phyloP scores from a whole-genome alignment of 345 rosid species.

The Hirschfeldia incana region DNA sequence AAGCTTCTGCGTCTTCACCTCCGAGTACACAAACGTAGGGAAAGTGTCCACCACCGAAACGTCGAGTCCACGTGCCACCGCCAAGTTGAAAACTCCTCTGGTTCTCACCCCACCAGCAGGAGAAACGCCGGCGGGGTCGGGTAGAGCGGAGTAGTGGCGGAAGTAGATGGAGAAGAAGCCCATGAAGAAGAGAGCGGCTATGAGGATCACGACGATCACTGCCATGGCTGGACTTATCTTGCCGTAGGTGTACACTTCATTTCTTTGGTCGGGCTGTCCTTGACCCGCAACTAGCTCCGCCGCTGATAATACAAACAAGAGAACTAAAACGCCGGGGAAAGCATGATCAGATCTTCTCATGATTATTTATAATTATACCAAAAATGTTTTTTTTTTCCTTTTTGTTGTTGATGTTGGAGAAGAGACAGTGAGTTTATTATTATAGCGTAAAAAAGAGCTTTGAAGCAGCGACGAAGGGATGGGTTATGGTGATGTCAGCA shows the following conservation, averaged over 20 bases:
- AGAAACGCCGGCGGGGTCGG: constrained; percentile 26
- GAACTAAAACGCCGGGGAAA: constrained; percentile 20
- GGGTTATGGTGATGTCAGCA: constrained; percentile 27
- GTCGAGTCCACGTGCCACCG: constrained; percentile 63
- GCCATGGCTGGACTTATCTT: constrained; percentile 80
- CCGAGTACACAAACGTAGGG: constrained; percentile 79
- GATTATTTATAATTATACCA: not conserved
- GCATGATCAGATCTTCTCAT: constrained; percentile 25
- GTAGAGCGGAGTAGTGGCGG: constrained; percentile 58
- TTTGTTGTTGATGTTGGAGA: not conserved
- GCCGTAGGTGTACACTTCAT: constrained; percentile 32
- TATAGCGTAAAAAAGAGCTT: constrained; percentile 16
- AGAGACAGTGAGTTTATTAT: constrained; percentile 18
- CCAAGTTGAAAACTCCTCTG: constrained; percentile 37
- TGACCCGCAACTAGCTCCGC: constrained; percentile 35
- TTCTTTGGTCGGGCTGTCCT: constrained; percentile 3
- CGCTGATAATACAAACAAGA: constrained; percentile 23
- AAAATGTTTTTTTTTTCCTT: not conserved
- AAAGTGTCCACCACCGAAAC: constrained; percentile 58
- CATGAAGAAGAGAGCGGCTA: constrained; percentile 81
- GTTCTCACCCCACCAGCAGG: constrained; percentile 7
- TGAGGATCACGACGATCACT: constrained; percentile 63
- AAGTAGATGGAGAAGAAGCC: constrained; percentile 87
- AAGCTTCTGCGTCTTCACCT: constrained; percentile 74
- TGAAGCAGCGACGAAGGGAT: not conserved